Evolutionary conservation across 1,284 basidiomycete genomes (phyloP).

Genomic region (Anthracocystis panici-leucophaei): DNA sequence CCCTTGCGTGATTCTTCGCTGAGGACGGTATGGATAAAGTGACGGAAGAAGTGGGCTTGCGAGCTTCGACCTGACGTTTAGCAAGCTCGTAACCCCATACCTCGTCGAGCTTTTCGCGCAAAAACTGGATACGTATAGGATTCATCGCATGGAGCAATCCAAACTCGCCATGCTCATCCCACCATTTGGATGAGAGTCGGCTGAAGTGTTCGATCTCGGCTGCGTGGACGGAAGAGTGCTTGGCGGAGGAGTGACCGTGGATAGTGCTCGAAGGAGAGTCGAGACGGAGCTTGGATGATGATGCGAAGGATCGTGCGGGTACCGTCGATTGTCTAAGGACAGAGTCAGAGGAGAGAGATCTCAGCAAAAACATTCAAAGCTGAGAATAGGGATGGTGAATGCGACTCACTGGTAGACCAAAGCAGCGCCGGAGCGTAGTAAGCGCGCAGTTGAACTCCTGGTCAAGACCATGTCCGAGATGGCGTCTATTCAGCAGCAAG

Average conservation of each 20-base stretch:
- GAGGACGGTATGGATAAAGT: conserved; percentile 68
- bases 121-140: conserved; percentile 85
- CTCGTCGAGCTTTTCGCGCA: conserved; percentile 78
- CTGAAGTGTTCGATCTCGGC: conserved; percentile 84
- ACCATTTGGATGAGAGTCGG: conserved; percentile 90
- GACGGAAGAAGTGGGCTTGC: background rate
- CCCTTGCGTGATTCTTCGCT: conserved; percentile 57
- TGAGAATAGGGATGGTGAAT: background rate
- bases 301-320: conserved; percentile 29
- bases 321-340: conserved; percentile 3
- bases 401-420: conserved; percentile 43
- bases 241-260: background rate
- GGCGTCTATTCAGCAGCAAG: conserved; percentile 6
- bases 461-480: conserved; percentile 8
- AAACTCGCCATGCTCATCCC: conserved; percentile 95
- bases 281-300: conserved; percentile 35
- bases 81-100: conserved; percentile 64
- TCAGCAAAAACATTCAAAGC: conserved; percentile 10
- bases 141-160: conserved; percentile 94
- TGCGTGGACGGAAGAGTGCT: conserved; percentile 54
- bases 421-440: conserved; percentile 13
- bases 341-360: conserved; percentile 6
- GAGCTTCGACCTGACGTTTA: conserved; percentile 27
- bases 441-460: conserved; percentile 11
- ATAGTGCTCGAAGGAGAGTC: conserved; percentile 13